These are phyloP conservation scores for Xanthoconium separans DNA, from an alignment of 1,284 basidiomycete species.

Conservation along the genomic window DNA sequence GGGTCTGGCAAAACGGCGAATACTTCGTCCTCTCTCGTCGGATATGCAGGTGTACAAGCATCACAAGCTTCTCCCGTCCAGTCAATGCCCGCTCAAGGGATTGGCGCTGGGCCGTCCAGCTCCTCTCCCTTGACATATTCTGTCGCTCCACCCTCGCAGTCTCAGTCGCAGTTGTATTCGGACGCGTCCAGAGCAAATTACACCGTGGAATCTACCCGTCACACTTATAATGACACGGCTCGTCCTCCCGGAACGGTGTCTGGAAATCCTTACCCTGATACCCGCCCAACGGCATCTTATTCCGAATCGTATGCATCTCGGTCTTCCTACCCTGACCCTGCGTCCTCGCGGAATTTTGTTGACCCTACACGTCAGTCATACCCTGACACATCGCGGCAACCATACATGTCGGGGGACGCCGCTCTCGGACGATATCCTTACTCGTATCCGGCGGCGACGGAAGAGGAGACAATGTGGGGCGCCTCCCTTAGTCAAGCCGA, in stretches of 20 bases:
- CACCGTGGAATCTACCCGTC: conserved; percentile 22
- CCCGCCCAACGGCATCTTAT: conserved; percentile 22
- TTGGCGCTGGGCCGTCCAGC: conserved; percentile 21
- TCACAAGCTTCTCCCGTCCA: conserved; percentile 28
- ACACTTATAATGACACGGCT: conserved; percentile 22
- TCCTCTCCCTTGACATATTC: conserved; percentile 27
- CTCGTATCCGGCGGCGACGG: conserved; percentile 39
- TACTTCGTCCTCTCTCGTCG: conserved; percentile 30
- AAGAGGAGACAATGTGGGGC: conserved; percentile 57
- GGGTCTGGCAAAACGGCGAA: conserved; percentile 15
- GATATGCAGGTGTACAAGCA: conserved; percentile 24
- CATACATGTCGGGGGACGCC: conserved; percentile 28
- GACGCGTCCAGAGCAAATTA: conserved; percentile 25
- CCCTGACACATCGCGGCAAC: conserved; percentile 30
- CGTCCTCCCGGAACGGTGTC: conserved; percentile 20
- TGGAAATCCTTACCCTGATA: conserved; percentile 32
- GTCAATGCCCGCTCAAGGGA: conserved; percentile 17
- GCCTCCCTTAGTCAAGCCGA: conserved; percentile 59
- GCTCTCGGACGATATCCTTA: conserved; percentile 29
- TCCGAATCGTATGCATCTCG: conserved; percentile 26
- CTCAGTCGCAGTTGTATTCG: conserved; percentile 29
- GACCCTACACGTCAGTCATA: conserved; percentile 26
- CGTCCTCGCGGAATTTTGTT: conserved; percentile 28
- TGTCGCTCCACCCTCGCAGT: conserved; percentile 17
- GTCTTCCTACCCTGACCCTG: conserved; percentile 23